Conservation (phyloP, 1,284 basidiomycete species). For the Ceratobasidium sp. region DNA sequence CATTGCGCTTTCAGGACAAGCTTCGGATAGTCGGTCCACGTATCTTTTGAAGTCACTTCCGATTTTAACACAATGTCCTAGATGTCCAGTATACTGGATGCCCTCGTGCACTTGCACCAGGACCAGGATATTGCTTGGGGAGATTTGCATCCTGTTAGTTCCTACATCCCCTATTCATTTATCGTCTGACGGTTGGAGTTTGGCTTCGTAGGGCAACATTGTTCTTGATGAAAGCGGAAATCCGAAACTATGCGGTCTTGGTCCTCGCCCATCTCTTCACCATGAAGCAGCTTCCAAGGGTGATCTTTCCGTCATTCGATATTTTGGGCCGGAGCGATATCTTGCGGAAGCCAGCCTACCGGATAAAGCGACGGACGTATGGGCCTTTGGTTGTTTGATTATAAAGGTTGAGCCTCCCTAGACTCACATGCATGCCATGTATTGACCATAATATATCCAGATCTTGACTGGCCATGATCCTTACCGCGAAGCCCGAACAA, state of each 20-base stretch:
- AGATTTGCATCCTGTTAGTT: conserved; percentile 8
- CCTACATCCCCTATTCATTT: not conserved
- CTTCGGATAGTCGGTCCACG: not conserved
- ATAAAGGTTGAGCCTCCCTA: not conserved
- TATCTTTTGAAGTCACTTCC: too few relatives aligned
- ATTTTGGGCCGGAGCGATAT: conserved; percentile 23
- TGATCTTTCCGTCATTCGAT: not conserved
- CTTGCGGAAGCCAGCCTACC: conserved; percentile 5
- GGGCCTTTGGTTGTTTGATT: conserved; percentile 28
- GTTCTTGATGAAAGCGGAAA: conserved; percentile 17
- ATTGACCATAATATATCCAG: not conserved
- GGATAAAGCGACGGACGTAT: conserved; percentile 9
- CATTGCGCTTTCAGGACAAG: not conserved
- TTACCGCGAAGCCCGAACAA: conserved; percentile 17
- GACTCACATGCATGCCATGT: not conserved
- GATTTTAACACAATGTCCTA: not conserved
- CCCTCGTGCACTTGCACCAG: conserved; percentile 20
- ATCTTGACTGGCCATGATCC: conserved; percentile 9
- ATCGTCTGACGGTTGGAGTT: not conserved
- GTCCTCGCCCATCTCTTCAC: conserved; percentile 16
- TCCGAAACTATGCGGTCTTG: conserved; percentile 18
- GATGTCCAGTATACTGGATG: conserved; percentile 12
- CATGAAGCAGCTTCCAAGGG: conserved; percentile 22
- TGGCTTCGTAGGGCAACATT: conserved; percentile 1
- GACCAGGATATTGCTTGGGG: conserved; percentile 21